phyloP scores from a whole-genome alignment of 2,329 filamentous ascomycete species.

The Paecilomyces dactylethromorphus region DNA sequence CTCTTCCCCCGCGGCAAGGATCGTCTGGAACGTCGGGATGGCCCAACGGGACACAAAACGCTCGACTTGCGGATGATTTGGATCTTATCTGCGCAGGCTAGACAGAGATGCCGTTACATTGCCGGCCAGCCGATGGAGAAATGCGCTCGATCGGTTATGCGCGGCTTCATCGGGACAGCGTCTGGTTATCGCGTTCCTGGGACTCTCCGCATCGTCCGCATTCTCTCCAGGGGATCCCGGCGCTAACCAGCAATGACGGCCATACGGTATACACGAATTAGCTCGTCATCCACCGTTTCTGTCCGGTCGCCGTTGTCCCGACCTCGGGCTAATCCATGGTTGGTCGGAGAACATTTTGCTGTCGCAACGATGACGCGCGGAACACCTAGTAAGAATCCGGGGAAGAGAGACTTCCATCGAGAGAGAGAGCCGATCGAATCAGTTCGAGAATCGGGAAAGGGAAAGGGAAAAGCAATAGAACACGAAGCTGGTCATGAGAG shows the following conservation, averaged over 20 bases:
- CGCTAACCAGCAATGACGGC: neutral
- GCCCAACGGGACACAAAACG: neutral
- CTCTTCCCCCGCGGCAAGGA: conserved; percentile 7
- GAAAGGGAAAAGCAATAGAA: neutral
- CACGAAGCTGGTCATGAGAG: conserved; percentile 13
- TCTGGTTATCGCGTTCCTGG: neutral
- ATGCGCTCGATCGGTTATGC: neutral
- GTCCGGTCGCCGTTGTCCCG: neutral
- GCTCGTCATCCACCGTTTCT: neutral
- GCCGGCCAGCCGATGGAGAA: neutral
- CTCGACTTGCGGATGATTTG: neutral
- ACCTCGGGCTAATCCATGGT: neutral
- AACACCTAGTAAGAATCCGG: neutral
- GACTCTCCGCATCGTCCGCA: neutral
- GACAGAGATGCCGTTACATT: neutral
- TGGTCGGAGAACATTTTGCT: neutral
- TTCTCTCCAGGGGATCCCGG: neutral
- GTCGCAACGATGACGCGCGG: neutral
- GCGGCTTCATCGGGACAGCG: neutral
- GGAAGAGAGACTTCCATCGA: neutral
- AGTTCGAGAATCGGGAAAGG: neutral
- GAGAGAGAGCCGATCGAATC: neutral
- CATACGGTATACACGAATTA: neutral
- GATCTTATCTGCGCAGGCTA: neutral
- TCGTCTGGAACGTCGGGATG: neutral